Conservation (phyloP, 768 basidiomycete species). For the Glaciozyma antarctica region DNA sequence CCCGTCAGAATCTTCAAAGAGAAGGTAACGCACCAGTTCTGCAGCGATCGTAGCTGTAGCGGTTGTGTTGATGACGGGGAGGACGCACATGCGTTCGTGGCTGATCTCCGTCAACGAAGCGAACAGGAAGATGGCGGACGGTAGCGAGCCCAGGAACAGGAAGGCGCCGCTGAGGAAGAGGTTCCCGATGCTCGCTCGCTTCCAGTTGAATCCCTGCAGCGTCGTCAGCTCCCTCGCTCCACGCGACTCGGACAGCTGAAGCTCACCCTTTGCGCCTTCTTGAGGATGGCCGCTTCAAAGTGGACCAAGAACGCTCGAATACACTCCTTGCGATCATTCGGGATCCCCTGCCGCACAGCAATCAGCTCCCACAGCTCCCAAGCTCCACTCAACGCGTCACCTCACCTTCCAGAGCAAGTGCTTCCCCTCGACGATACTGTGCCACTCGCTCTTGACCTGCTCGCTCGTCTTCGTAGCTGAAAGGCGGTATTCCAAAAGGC, state of each 20-base stretch:
- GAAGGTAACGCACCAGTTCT: slow-evolving; percentile 4
- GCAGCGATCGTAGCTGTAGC: slow-evolving; percentile 93
- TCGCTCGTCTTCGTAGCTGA: slow-evolving; percentile 54
- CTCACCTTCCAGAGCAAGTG: slow-evolving; percentile 65
- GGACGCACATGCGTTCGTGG: slow-evolving; percentile 65
- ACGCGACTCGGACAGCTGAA: not conserved
- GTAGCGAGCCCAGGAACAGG: slow-evolving; percentile 73
- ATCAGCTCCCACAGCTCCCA: slow-evolving; percentile 44
- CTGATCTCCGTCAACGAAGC: slow-evolving; percentile 60
- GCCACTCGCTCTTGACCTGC: slow-evolving; percentile 79
- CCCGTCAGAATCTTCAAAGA: too few species aligned
- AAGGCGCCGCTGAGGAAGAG: slow-evolving; percentile 84
- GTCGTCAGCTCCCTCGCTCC: not conserved
- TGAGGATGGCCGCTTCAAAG: slow-evolving; percentile 67
- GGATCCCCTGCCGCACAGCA: slow-evolving; percentile 63
- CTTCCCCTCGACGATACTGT: slow-evolving; percentile 59
- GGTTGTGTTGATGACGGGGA: slow-evolving; percentile 86
- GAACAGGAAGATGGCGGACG: slow-evolving; percentile 87
- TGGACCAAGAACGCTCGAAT: slow-evolving; percentile 75
- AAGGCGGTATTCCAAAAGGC: slow-evolving; percentile 68
- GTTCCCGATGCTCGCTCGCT: slow-evolving; percentile 52
- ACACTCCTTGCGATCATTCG: slow-evolving; percentile 26
- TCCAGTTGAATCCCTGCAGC: slow-evolving; percentile 83
- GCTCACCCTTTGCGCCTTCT: slow-evolving; percentile 26
- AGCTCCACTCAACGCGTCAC: not conserved